These are phyloP conservation scores for Ogataea trehaloabstinens DNA, from an alignment of 805 yeast species.

Conservation along the genomic window DNA sequence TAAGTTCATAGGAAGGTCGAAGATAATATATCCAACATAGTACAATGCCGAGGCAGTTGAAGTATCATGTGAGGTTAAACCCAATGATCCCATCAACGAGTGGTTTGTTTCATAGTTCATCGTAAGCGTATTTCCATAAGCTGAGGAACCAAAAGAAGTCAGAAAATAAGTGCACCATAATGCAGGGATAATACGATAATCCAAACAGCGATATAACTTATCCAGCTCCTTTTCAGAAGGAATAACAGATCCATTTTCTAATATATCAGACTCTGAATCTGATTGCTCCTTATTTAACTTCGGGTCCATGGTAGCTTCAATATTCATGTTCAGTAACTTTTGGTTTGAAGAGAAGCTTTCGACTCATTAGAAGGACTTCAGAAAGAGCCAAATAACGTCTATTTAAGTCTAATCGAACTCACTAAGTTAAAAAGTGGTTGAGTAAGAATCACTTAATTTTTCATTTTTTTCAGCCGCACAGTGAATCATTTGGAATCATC, in stretches of 20 bases:
- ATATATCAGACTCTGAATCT: constrained; percentile 3
- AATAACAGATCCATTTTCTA: background rate
- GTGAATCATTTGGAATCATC: constrained; percentile 17
- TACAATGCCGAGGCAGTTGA: constrained; percentile 78
- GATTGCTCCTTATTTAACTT: constrained; percentile 2
- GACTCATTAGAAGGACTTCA: no score
- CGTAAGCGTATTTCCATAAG: constrained; percentile 76
- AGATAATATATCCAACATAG: constrained; percentile 79
- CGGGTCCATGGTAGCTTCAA: no score
- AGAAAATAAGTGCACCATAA: constrained; percentile 77
- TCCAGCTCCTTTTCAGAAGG: constrained; percentile 41
- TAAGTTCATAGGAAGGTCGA: constrained; percentile 87
- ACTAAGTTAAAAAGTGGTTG: no score
- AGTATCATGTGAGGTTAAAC: constrained; percentile 52
- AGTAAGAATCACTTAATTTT: no score
- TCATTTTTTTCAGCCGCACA: constrained; percentile 5
- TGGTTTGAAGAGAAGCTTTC: no score
- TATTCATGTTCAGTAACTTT: background rate
- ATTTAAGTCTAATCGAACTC: no score
- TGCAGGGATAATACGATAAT: constrained; percentile 74
- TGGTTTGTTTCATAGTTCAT: constrained; percentile 68
- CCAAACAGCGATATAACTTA: constrained; percentile 59
- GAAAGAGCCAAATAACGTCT: no score
- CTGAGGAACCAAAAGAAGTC: constrained; percentile 73
- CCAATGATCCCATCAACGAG: constrained; percentile 52